Evolutionary conservation across 129 eudicot genomes (phyloP).

Genomic region (Silybum marianum): DNA sequence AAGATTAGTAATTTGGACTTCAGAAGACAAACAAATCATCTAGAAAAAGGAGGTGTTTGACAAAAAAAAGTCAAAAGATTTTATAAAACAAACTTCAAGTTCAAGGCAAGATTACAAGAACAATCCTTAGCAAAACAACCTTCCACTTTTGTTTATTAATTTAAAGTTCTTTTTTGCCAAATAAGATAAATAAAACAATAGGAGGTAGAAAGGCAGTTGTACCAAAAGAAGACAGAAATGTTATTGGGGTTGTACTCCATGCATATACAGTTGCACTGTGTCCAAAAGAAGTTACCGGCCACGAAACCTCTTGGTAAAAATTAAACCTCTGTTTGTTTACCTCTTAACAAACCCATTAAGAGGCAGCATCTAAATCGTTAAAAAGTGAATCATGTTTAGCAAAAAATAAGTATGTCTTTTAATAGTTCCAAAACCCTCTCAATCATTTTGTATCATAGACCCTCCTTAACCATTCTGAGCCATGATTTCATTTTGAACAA

Average conservation of each 20-base stretch:
- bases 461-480: no score
- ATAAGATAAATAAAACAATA: neutral
- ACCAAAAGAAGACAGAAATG: neutral
- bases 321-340: no score
- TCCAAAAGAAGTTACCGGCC: neutral
- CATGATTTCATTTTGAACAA: no score
- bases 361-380: no score
- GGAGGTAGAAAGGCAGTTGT: neutral
- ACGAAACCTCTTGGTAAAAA: neutral
- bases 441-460: no score
- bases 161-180: neutral
- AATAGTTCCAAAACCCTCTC: no score
- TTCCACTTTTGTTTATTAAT: neutral
- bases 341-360: no score
- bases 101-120: neutral
- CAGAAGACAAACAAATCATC: neutral
- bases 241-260: conserved; percentile 1
- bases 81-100: neutral
- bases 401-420: no score
- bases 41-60: neutral
- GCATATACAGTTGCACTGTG: neutral
- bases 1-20: neutral
- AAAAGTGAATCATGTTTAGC: no score
- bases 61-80: neutral
- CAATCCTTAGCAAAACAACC: neutral